A percentile compares a stretch with the other conserved stretches of the same genome.
Conservation (phyloP, 1,284 basidiomycete genomes). For the Malassezia restricta region DNA sequence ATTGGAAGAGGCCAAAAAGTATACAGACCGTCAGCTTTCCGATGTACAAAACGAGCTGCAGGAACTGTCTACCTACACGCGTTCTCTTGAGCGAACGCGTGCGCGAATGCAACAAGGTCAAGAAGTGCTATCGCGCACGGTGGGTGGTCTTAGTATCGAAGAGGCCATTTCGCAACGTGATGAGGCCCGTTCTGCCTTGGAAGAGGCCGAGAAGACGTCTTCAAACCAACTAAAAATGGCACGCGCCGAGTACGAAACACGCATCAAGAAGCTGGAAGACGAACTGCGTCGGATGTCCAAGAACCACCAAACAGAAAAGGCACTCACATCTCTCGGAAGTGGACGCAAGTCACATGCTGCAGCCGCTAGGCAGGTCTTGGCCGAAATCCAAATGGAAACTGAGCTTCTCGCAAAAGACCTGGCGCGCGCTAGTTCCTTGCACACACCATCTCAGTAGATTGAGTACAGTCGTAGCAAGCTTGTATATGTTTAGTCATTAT, state of each 20-base stretch:
- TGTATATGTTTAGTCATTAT: neutral
- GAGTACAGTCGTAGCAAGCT: neutral
- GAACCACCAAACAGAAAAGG: constrained; percentile 47
- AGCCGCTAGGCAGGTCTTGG: constrained; percentile 54
- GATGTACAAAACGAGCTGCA: constrained; percentile 67
- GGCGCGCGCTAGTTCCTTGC: constrained; percentile 32
- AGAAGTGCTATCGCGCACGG: constrained; percentile 66
- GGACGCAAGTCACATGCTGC: constrained; percentile 51
- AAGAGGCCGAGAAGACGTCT: constrained; percentile 56
- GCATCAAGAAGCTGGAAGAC: constrained; percentile 57
- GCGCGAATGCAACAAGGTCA: constrained; percentile 64
- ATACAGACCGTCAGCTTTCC: constrained; percentile 80
- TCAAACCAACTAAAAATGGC: constrained; percentile 59
- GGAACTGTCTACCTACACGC: constrained; percentile 62
- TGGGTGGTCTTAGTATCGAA: constrained; percentile 14
- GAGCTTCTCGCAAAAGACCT: constrained; percentile 41
- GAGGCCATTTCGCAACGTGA: constrained; percentile 38
- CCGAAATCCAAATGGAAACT: constrained; percentile 54
- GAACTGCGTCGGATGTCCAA: constrained; percentile 51
- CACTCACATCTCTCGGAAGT: constrained; percentile 42
- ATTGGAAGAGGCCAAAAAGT: constrained; percentile 86
- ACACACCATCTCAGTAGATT: constrained; percentile 13
- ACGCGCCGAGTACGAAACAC: constrained; percentile 58
- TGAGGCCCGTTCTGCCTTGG: constrained; percentile 52
- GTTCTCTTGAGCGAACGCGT: constrained; percentile 70